Evolutionary conservation across 148 eudicot species (phyloP).

Genomic region (Beta vulgaris): DNA sequence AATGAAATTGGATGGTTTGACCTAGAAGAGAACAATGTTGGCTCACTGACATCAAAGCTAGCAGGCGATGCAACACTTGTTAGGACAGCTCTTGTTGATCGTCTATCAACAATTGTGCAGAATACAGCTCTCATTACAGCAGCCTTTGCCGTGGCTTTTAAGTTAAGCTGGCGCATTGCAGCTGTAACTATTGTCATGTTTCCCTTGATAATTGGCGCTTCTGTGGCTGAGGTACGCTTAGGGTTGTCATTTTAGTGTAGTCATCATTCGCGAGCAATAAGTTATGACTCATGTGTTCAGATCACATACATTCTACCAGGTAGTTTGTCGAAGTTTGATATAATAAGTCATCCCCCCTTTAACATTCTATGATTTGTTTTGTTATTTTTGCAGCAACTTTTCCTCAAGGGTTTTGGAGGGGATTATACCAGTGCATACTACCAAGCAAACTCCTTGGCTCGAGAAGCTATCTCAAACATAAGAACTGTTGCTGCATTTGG

Average conservation of each 20-base stretch:
- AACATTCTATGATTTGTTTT: neutral
- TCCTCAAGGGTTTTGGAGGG: conserved; percentile 72
- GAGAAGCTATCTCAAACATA: conserved; percentile 66
- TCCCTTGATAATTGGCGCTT: conserved; percentile 57
- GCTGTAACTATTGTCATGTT: conserved; percentile 46
- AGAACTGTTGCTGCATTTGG: conserved; percentile 73
- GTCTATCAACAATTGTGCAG: conserved; percentile 57
- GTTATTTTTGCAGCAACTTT: conserved; percentile 47
- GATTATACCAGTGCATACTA: conserved; percentile 45
- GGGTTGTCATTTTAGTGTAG: neutral
- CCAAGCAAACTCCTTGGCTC: conserved; percentile 53
- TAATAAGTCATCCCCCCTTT: neutral
- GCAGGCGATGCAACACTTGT: conserved; percentile 74
- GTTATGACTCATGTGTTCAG: neutral
- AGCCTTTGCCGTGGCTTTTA: conserved; percentile 56
- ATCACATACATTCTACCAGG: neutral
- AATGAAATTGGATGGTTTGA: conserved; percentile 77
- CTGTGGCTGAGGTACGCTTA: conserved; percentile 62
- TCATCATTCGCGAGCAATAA: neutral
- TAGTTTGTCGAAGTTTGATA: neutral
- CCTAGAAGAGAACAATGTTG: conserved; percentile 49
- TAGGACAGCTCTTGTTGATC: conserved; percentile 61
- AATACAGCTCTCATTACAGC: conserved; percentile 49
- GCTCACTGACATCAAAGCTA: conserved; percentile 52
- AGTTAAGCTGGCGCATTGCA: conserved; percentile 63